Evolutionary conservation across 2,329 filamentous ascomycete species (phyloP), one percentile per base, ranked within the genome.

Genomic region (Fusarium acutatum): DNA sequence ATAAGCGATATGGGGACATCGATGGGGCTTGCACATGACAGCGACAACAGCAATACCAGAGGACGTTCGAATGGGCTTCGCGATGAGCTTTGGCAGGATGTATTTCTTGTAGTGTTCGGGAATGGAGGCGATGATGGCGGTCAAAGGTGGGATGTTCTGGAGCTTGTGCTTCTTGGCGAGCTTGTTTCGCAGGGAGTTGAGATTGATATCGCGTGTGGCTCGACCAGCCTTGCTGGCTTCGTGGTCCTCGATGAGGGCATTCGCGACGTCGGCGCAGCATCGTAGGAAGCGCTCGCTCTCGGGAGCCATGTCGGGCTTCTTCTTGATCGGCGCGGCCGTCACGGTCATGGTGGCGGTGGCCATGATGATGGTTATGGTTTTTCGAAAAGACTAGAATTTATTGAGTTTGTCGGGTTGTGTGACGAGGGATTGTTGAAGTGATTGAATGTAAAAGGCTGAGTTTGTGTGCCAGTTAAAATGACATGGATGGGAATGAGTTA

Each of bases 21-120:
- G 89, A 82, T 99, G 96, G 30, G 96, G 96, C 83, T 99, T 99
- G 88, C 96, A 98, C 96, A 99, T 99, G 76, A 99, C 97, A 47
- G 97, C 96, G 52, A 99, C 96, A 14, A 99, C 96, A 5, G 96
- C 96, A 78, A 99, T 99, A 65, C 96, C 96, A 59, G 95, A 98
- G 1, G 96, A 97, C 22, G 96, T 98, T 78, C 94, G 89, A 68
- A 99, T 98, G 4, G 96, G 96, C 84, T 99, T 99, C 32, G 97
- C 96, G 77, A 99, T 95, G 71, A 99, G 87, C 84, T 97, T 97
- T 26, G 95, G 96, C 71, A 98, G 84, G 70, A 99, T 98, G 79
- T 98, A 98, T 85, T 98, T 99, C 87, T 98, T 99, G 86, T 98
- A 98, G 82, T 98, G 95, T 81, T 99, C 96, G n/a, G 97, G 97